These are phyloP conservation scores for Ganoderma lingzhi DNA, from an alignment of 1,284 basidiomycete genomes.

Conservation along the genomic window DNA sequence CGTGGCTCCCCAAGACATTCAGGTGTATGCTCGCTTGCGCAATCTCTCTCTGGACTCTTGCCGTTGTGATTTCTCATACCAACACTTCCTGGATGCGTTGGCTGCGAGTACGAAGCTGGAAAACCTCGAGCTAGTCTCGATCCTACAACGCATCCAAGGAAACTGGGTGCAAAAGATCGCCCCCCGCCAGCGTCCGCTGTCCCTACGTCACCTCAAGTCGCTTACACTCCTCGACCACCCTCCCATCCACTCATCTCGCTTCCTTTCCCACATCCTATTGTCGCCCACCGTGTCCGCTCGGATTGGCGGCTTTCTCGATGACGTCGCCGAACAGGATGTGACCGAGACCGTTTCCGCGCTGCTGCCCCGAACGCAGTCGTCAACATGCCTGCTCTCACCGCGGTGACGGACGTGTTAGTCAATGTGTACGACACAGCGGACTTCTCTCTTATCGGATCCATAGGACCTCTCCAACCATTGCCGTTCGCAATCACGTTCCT, in stretches of 20 bases:
- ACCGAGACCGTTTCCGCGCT: not conserved
- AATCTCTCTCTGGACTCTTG: not conserved
- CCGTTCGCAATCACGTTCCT: not conserved
- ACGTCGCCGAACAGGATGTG: not conserved
- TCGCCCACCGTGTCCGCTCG: not conserved
- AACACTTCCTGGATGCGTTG: not conserved
- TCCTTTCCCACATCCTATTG: constrained; percentile 2
- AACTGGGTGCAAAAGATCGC: not conserved
- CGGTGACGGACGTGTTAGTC: not conserved
- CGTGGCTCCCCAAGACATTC: not conserved
- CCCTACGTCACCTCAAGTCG: not conserved
- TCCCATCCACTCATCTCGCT: not conserved
- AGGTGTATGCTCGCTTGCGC: not conserved
- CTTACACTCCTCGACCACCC: not conserved
- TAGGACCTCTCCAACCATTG: not conserved
- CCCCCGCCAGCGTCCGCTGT: not conserved
- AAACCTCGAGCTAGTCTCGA: not conserved
- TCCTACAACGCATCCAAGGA: constrained; percentile 1
- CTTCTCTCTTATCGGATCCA: not conserved
- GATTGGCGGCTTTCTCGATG: not conserved
- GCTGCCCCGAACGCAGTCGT: not conserved
- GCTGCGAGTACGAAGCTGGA: not conserved
- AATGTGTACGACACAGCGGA: not conserved
- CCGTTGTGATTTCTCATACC: not conserved
- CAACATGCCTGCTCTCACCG: not conserved